These are phyloP conservation scores for Ailanthus altissimus DNA, from an alignment of 345 rosid genomes.

Conservation along the genomic window DNA sequence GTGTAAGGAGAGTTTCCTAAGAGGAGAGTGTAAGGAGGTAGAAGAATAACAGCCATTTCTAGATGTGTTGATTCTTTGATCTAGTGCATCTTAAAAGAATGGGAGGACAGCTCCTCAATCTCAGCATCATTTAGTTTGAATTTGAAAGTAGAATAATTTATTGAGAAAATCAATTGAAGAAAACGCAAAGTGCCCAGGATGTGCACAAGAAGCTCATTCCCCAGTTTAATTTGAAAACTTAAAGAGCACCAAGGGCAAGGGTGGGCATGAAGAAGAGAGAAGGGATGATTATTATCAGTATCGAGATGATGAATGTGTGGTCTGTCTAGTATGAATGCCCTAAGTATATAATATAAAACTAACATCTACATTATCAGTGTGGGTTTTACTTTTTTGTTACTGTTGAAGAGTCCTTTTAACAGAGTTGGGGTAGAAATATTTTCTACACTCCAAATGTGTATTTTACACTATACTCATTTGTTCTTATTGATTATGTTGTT, in stretches of 20 bases:
- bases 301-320: constrained; percentile 1
- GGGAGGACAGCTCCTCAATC: not conserved
- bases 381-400: not conserved
- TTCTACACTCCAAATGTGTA: not conserved
- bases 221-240: not conserved
- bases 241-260: not conserved
- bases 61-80: not conserved
- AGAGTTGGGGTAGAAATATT: not conserved
- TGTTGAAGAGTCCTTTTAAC: not conserved
- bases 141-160: not conserved
- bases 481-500: not conserved
- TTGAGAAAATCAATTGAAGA: not conserved
- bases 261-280: not conserved
- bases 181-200: not conserved
- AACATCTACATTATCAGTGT: not conserved
- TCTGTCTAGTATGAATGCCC: not conserved
- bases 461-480: not conserved
- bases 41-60: not conserved
- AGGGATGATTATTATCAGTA: not conserved
- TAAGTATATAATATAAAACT: not conserved
- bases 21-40: not conserved
- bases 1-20: not conserved
- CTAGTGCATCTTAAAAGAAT: not conserved
- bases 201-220: not conserved
- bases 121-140: not conserved